Evolutionary conservation across 495 filamentous ascomycete species (phyloP).

Genomic region (Aspergillus saccharolyticus): DNA sequence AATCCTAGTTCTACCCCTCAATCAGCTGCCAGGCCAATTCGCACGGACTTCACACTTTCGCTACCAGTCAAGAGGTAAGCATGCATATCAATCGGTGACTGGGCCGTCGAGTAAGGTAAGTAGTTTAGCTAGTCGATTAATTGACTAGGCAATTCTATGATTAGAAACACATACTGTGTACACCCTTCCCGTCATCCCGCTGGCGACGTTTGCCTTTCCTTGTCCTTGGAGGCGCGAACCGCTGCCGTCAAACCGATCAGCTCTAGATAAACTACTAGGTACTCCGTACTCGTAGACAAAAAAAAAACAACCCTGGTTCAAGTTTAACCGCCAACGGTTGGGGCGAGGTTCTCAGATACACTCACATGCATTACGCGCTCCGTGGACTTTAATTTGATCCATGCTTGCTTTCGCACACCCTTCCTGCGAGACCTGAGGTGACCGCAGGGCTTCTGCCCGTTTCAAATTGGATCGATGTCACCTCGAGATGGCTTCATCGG

Average conservation of each 20-base stretch:
- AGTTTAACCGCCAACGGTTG: neutral
- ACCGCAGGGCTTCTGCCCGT: neutral
- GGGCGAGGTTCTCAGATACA: neutral
- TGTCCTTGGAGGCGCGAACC: neutral
- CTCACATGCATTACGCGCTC: neutral
- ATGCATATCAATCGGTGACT: no score
- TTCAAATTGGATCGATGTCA: neutral
- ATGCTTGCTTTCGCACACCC: neutral
- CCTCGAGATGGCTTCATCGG: neutral
- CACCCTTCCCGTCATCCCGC: neutral
- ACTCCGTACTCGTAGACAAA: no score
- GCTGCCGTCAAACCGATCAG: neutral
- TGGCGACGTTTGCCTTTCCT: neutral
- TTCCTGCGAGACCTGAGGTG: neutral
- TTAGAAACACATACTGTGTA: neutral
- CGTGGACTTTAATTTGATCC: neutral
- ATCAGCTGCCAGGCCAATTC: neutral
- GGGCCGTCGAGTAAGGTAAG: no score
- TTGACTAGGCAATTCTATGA: neutral
- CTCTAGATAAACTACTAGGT: no score
- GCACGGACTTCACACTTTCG: neutral
- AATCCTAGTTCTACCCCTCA: neutral
- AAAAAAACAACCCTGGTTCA: no score
- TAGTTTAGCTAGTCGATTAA: no score
- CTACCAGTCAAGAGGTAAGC: neutral